Percentiles rank a stretch among this genome's conserved stretches.
These are phyloP conservation scores for Telopea speciosissima DNA, from an alignment of 177 flowering plant genomes.

Conservation along the genomic window DNA sequence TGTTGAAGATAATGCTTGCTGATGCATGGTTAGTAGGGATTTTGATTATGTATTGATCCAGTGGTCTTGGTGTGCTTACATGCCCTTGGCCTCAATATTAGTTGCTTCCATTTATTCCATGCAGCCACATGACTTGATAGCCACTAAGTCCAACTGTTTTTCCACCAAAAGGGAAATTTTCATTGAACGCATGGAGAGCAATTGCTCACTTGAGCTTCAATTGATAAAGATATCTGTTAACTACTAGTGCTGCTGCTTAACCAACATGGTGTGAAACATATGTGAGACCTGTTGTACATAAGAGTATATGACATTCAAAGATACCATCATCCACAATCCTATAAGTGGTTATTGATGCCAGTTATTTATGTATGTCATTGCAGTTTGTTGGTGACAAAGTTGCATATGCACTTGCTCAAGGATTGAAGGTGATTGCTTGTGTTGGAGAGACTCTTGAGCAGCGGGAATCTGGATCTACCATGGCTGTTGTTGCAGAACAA, in stretches of 20 bases:
- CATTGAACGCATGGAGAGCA: neutral
- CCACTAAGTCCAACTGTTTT: neutral
- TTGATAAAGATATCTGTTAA: neutral
- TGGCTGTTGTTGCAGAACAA: slow-evolving; percentile 78
- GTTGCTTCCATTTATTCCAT: neutral
- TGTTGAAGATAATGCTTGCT: neutral
- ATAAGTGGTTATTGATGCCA: neutral
- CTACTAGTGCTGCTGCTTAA: neutral
- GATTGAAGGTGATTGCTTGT: slow-evolving; percentile 88
- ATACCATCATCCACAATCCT: no score
- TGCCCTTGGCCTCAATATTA: neutral
- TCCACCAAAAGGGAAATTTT: neutral
- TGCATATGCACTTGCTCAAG: slow-evolving; percentile 82
- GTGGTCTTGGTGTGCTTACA: neutral
- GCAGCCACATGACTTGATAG: neutral
- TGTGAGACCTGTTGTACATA: neutral
- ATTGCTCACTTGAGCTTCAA: neutral
- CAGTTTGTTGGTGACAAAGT: slow-evolving; percentile 93
- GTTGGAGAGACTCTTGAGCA: slow-evolving; percentile 92
- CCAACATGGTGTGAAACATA: no score
- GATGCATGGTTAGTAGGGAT: neutral
- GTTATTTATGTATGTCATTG: slow-evolving; percentile 8
- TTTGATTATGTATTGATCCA: neutral
- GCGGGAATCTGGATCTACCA: slow-evolving; percentile 77
- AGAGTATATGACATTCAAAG: neutral